These are phyloP conservation scores for Podospora pseudopauciseta DNA, from an alignment of 495 filamentous ascomycete species.

Conservation along the genomic window DNA sequence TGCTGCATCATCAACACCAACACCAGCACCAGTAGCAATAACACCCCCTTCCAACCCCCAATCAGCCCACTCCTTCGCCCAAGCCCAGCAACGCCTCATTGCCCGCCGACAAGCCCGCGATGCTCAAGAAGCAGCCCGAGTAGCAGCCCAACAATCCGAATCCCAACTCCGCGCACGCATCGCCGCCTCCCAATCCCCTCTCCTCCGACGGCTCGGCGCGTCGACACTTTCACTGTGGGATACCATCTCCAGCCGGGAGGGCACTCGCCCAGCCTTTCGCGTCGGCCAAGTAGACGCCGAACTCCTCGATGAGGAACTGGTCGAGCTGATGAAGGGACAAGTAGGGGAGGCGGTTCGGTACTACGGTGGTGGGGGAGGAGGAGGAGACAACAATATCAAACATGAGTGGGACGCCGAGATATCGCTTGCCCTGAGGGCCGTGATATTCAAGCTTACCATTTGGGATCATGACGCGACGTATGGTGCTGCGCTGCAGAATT, in stretches of 20 bases:
- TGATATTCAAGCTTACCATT: conserved; percentile 90
- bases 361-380: conserved; percentile 60
- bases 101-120: conserved; percentile 73
- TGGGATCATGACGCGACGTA: conserved; percentile 97
- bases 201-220: conserved; percentile 53
- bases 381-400: conserved; percentile 30
- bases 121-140: conserved; percentile 53
- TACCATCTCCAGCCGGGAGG: conserved; percentile 66
- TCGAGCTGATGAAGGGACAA: conserved; percentile 79
- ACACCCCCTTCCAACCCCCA: conserved; percentile 30
- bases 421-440: conserved; percentile 65
- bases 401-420: conserved; percentile 90
- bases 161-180: conserved; percentile 56
- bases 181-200: conserved; percentile 60
- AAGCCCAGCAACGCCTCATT: conserved; percentile 77
- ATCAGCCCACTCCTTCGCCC: conserved; percentile 64
- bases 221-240: conserved; percentile 64
- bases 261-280: conserved; percentile 79
- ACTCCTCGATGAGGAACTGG: conserved; percentile 88
- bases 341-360: conserved; percentile 88
- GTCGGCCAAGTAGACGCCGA: conserved; percentile 98
- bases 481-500: conserved; percentile 85
- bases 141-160: conserved; percentile 53
- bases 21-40: conserved; percentile 4
- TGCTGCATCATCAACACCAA: not conserved